A percentile compares a stretch with the other conserved stretches of the same genome.
Conservation (phyloP, 306 rosid species). For the Rubus idaeus region DNA sequence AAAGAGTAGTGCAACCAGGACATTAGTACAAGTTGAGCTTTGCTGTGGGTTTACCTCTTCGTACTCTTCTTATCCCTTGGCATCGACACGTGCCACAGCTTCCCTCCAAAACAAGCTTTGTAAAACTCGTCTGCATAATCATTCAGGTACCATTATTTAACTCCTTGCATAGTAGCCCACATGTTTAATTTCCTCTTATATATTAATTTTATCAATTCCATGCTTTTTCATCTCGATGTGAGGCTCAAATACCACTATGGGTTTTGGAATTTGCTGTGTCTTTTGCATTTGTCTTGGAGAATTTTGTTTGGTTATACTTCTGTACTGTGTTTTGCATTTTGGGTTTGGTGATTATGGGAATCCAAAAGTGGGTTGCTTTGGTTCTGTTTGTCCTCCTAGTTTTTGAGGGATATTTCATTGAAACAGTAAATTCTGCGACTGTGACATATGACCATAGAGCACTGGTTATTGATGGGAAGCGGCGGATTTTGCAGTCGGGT, state of each 20-base stretch:
- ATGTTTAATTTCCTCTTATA: not conserved
- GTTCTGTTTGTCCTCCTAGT: not conserved
- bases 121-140: conserved; percentile 3
- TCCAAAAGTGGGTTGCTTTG: not conserved
- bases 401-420: conserved; percentile 5
- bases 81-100: not conserved
- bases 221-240: not conserved
- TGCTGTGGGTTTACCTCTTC: too few relatives aligned
- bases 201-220: not conserved
- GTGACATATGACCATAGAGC: conserved; percentile 34
- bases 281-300: not conserved
- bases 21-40: too few relatives aligned
- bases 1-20: not conserved
- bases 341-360: conserved; percentile 13
- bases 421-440: conserved; percentile 11
- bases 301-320: not conserved
- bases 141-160: not conserved
- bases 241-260: not conserved
- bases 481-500: conserved; percentile 25
- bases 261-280: not conserved
- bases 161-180: not conserved
- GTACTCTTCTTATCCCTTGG: too few relatives aligned
- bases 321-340: not conserved
- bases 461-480: conserved; percentile 31
- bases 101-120: conserved; percentile 14